Conservation (phyloP, 2,329 filamentous ascomycete species). For the Grosmannia penicillata region DNA sequence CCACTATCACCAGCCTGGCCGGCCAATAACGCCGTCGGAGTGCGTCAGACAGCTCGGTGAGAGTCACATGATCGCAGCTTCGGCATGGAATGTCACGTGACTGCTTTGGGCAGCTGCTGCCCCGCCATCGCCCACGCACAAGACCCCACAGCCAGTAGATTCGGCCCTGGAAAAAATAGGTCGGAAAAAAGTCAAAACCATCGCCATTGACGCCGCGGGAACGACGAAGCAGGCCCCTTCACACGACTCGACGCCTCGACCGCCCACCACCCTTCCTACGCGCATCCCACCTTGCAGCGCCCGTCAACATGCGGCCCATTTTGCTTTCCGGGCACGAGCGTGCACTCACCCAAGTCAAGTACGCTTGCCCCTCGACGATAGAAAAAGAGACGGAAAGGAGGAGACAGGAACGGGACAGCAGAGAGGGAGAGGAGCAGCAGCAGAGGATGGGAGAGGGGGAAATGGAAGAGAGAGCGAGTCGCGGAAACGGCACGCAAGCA, state of each 20-base stretch:
- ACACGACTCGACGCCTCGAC: not conserved
- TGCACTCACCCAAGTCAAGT: constrained; percentile 74
- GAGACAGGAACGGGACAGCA: not conserved
- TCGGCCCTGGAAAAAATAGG: constrained; percentile 1
- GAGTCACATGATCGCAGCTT: not conserved
- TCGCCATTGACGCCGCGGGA: constrained; percentile 2
- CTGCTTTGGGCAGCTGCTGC: too few relatives aligned
- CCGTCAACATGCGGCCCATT: constrained; percentile 76
- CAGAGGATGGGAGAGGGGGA: constrained; percentile 1
- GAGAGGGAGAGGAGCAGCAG: constrained; percentile 4
- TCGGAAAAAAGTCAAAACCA: not conserved
- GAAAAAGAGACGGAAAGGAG: too few relatives aligned
- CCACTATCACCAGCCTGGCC: too few relatives aligned
- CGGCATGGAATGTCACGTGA: not conserved
- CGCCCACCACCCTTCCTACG: not conserved
- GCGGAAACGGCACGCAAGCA: too few relatives aligned
- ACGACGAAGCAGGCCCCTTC: not conserved
- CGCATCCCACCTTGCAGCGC: not conserved
- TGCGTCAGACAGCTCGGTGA: too few relatives aligned
- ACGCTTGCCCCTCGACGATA: too few relatives aligned
- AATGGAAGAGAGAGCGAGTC: too few relatives aligned
- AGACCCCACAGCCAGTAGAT: constrained; percentile 3
- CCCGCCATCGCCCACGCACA: constrained; percentile 4
- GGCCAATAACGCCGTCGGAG: too few relatives aligned
- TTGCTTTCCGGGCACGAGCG: constrained; percentile 92